Percentiles rank a stretch among this genome's conserved stretches.
Evolutionary conservation across 306 rosid genomes (phyloP).

Genomic region (Quillaja saponaria): DNA sequence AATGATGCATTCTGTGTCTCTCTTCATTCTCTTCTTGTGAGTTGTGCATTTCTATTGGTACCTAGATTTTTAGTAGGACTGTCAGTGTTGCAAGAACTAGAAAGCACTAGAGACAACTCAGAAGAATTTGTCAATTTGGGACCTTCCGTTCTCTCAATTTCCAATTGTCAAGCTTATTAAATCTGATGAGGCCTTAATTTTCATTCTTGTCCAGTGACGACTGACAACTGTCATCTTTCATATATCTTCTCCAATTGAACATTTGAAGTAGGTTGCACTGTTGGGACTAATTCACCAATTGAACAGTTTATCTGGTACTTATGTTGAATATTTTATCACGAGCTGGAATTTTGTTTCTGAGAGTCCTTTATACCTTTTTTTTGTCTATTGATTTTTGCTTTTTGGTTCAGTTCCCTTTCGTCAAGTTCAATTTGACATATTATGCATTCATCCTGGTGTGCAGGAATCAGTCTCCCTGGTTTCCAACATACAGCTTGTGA

Average conservation of each 20-base stretch:
- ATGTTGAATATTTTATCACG: background rate
- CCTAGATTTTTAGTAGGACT: slow-evolving; percentile 20
- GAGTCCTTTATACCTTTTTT: background rate
- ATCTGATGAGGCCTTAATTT: slow-evolving; percentile 1
- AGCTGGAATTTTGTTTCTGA: background rate
- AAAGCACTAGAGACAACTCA: background rate
- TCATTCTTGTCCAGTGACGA: slow-evolving; percentile 11
- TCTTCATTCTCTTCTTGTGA: too few relatives aligned
- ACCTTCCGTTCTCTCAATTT: background rate
- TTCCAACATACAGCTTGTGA: slow-evolving; percentile 33
- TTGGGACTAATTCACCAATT: too few relatives aligned
- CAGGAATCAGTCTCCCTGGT: slow-evolving; percentile 60
- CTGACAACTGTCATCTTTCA: background rate
- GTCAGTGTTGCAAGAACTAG: background rate
- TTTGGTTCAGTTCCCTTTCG: slow-evolving; percentile 1
- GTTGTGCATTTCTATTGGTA: too few relatives aligned
- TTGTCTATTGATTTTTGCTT: background rate
- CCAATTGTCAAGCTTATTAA: slow-evolving; percentile 9
- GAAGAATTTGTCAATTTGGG: background rate
- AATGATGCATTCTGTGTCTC: too few relatives aligned
- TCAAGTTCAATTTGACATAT: slow-evolving; percentile 26
- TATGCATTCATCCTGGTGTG: slow-evolving; percentile 29
- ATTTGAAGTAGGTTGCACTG: background rate
- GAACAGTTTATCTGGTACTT: background rate
- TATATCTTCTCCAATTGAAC: slow-evolving; percentile 21